Base-by-base conservation (phyloP, 345 rosid species). In the Reutealis trisperma region DNA sequence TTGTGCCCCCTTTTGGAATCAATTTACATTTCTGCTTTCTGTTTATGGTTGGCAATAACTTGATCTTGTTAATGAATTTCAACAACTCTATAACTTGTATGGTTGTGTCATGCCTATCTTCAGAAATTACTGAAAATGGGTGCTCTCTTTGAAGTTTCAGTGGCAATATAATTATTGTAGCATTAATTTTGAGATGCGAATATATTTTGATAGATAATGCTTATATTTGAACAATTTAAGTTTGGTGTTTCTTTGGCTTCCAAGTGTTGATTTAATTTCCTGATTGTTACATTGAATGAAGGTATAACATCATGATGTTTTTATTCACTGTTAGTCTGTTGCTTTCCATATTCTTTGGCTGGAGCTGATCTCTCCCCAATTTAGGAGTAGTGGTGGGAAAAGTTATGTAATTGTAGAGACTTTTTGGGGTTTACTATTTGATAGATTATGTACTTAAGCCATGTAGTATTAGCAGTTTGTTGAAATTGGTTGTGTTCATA, bases 331-430 rank as follows among this genome's bases (percentile, higher is more conserved):
- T 24, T 63, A 21, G n/a, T 55, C 14, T 12, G 37, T 24, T 63
- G 13, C 32, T 55, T 45, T 44, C 14, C 52, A 18, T 66, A 13
- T 2, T 55, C 32, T 49, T 74, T 74, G 77, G 77, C 52, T 42
- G 15, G 22, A 59, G 66, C 22, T 74, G 45, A 32, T 63, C 70
- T 21, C 22, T 74, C n/a, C 18, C 67, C 22, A 41, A 18, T 15
- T 51, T 52, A 16, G 21, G 41, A 70, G 37, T 30, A 14, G 7
- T 62, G 4, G 41, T 18, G 8, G 32, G 1, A 27, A 18, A 62
- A 12, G 10, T 34, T 10, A 62, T 34, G 5, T 1, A 16, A 51
- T 51, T 51, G 55, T 51, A 51, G 55, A 51, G 16, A 51, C 14
- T 13, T 11, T 8, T 51, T 1, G 14, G 16, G 55, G 16, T 51